Conservation (phyloP, 2,329 filamentous ascomycete species). For the Calonectria hongkongensis region DNA sequence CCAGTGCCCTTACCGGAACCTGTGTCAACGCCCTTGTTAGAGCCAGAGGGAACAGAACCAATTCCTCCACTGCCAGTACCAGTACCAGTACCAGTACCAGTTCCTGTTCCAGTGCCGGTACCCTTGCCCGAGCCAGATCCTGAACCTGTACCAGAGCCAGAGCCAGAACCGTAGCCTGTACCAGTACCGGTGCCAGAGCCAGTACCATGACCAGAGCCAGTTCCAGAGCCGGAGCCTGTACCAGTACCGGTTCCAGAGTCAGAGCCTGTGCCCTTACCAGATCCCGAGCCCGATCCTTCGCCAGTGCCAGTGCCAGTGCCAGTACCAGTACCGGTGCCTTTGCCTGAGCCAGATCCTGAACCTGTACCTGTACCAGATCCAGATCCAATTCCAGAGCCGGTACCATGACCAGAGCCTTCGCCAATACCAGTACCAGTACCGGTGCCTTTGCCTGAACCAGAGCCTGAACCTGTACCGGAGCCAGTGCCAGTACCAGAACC, state of each 20-base stretch:
- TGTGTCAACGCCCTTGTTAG: not conserved
- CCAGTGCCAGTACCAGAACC: not conserved
- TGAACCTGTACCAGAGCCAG: not conserved
- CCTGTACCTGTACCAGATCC: not conserved
- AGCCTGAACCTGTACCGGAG: not conserved
- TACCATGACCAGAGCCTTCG: too few species aligned
- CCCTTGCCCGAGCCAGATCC: not conserved
- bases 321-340: not conserved
- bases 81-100: not conserved
- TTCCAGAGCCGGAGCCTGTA: not conserved
- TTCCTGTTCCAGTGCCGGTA: not conserved
- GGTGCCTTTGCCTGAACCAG: not conserved
- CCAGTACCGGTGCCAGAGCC: not conserved
- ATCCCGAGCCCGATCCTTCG: not conserved
- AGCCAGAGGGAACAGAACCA: not conserved
- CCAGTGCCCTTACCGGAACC: not conserved
- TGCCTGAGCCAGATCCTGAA: not conserved
- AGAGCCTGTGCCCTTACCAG: not conserved
- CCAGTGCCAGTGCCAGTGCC: not conserved
- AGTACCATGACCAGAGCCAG: not conserved
- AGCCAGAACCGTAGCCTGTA: not conserved
- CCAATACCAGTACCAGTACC: too few species aligned
- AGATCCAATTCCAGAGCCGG: not conserved
- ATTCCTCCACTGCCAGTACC: not conserved
- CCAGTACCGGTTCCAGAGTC: not conserved